phyloP scores from a whole-genome alignment of 2,329 filamentous ascomycete genomes.

The Emergomyces pasteurianus region DNA sequence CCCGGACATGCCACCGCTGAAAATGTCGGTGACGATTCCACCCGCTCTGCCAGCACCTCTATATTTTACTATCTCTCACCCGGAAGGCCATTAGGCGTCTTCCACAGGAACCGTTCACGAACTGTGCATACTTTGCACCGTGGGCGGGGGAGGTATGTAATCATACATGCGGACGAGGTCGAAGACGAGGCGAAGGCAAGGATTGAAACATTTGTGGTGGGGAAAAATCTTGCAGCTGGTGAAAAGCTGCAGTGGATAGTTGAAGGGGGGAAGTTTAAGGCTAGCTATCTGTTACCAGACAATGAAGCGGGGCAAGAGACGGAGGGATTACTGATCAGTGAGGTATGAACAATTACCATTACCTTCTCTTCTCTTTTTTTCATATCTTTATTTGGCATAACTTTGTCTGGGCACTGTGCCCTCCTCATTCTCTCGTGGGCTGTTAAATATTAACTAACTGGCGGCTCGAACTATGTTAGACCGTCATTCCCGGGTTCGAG shows the following conservation, averaged over 20 bases:
- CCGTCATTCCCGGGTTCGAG: conserved; percentile 57
- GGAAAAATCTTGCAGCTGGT: conserved; percentile 43
- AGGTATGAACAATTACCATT: conserved; percentile 30
- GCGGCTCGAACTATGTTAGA: conserved; percentile 21
- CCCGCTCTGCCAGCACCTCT: conserved; percentile 45
- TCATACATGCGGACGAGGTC: conserved; percentile 47
- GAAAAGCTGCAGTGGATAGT: conserved; percentile 59
- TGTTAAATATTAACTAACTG: not conserved
- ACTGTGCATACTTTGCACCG: conserved; percentile 55
- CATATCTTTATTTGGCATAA: not conserved
- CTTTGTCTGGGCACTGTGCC: not conserved
- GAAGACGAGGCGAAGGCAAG: conserved; percentile 30
- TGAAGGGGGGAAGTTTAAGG: conserved; percentile 56
- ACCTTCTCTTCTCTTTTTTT: not conserved
- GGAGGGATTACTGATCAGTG: conserved; percentile 50
- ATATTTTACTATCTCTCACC: conserved; percentile 56
- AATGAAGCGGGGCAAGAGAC: conserved; percentile 24
- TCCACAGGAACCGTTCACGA: conserved; percentile 51
- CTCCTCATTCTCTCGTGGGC: not conserved
- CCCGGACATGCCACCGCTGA: conserved; percentile 20
- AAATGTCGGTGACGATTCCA: conserved; percentile 26
- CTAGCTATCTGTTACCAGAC: conserved; percentile 46
- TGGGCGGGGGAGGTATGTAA: conserved; percentile 51
- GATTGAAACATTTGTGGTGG: conserved; percentile 55
- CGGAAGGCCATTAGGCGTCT: conserved; percentile 42